Conservation (phyloP, 2,329 filamentous ascomycete species). For the Elsinoe necatrix region DNA sequence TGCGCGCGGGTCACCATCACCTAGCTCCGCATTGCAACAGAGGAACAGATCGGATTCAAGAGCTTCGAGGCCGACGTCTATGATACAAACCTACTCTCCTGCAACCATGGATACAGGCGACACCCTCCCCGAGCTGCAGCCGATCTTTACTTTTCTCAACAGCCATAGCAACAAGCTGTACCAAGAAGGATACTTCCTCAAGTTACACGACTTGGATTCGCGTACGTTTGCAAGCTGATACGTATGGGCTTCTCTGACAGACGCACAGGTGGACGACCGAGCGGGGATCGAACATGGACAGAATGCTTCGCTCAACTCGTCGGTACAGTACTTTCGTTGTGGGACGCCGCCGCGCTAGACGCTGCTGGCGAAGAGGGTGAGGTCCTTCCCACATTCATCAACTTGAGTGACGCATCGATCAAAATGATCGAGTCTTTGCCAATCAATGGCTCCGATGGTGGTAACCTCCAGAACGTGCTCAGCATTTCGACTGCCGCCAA, state of each 20-base stretch:
- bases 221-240: slow-evolving; percentile 49
- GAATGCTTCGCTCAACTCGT: slow-evolving; percentile 97
- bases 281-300: slow-evolving; percentile 79
- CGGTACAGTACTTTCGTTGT: slow-evolving; percentile 86
- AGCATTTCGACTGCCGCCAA: slow-evolving; percentile 92
- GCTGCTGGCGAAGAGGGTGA: slow-evolving; percentile 75
- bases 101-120: slow-evolving; percentile 78
- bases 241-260: background rate
- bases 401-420: slow-evolving; percentile 92
- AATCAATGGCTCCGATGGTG: slow-evolving; percentile 65
- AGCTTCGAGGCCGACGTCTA: slow-evolving; percentile 64
- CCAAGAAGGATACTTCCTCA: slow-evolving; percentile 95
- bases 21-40: slow-evolving; percentile 30
- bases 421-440: slow-evolving; percentile 85
- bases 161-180: slow-evolving; percentile 95
- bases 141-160: slow-evolving; percentile 89
- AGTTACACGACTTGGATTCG: slow-evolving; percentile 87
- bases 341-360: slow-evolving; percentile 90
- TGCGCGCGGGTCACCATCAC: slow-evolving; percentile 19
- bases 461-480: slow-evolving; percentile 85
- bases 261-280: slow-evolving; percentile 71
- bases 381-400: slow-evolving; percentile 86
- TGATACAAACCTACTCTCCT: slow-evolving; percentile 77
- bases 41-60: slow-evolving; percentile 31
- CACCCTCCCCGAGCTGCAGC: slow-evolving; percentile 84